phyloP scores from a whole-genome alignment of 345 rosid species.

The Combretum micranthum region DNA sequence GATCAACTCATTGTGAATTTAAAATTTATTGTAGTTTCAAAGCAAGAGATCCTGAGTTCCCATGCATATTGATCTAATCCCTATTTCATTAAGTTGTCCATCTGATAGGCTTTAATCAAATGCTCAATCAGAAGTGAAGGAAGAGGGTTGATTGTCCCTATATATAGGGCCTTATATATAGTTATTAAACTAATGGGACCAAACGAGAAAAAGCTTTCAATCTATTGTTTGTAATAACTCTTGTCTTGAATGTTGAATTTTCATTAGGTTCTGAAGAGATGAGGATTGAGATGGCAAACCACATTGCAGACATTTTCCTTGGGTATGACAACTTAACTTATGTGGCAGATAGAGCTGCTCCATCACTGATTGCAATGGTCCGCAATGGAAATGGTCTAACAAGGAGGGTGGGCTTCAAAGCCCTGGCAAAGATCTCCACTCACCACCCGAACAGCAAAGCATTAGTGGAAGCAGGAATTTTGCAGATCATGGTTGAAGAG shows the following conservation, averaged over 20 bases:
- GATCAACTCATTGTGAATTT: not conserved
- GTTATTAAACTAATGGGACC: no score
- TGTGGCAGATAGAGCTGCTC: slow-evolving; percentile 64
- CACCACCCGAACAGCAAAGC: slow-evolving; percentile 50
- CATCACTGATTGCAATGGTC: slow-evolving; percentile 56
- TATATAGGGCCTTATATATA: no score
- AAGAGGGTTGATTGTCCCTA: no score
- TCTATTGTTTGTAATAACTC: no score
- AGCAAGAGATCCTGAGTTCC: no score
- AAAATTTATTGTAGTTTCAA: no score
- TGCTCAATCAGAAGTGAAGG: no score
- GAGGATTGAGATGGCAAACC: slow-evolving; percentile 64
- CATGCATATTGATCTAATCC: no score
- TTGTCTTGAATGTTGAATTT: no score
- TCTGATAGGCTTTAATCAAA: no score
- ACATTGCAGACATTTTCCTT: slow-evolving; percentile 58
- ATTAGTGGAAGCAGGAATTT: slow-evolving; percentile 50
- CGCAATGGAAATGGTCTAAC: slow-evolving; percentile 41
- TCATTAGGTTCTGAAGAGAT: slow-evolving; percentile 55
- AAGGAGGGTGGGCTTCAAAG: slow-evolving; percentile 58
- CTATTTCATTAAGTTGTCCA: no score
- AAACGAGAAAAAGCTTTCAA: no score
- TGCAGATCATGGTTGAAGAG: slow-evolving; percentile 65
- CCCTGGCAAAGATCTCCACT: slow-evolving; percentile 62
- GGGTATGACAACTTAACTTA: slow-evolving; percentile 48